Conservation (phyloP, 108 stramenopile species). For the Fragilaria crotonensis region DNA sequence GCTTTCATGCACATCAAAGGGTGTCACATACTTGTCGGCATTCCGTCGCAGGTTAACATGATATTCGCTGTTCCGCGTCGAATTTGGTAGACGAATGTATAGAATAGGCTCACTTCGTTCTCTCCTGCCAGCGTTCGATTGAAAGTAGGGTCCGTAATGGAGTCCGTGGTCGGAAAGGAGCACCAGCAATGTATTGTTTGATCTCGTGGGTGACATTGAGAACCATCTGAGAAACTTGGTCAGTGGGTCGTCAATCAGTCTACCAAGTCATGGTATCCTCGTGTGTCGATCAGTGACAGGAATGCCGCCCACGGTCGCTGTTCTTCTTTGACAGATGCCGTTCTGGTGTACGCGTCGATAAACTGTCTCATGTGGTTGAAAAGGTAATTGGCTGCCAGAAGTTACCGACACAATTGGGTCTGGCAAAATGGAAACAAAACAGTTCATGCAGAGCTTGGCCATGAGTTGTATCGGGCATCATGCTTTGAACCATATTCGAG, state of each 20-base stretch:
- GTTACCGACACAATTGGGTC: slow-evolving; percentile 46
- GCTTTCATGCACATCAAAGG: slow-evolving; percentile 46
- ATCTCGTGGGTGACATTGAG: neutral
- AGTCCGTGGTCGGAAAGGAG: slow-evolving; percentile 49
- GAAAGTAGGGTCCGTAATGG: slow-evolving; percentile 42
- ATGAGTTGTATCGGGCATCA: slow-evolving; percentile 38
- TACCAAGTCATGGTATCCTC: slow-evolving; percentile 33
- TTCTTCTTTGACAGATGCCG: no score
- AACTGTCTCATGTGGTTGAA: slow-evolving; percentile 27
- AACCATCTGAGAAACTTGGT: slow-evolving; percentile 13
- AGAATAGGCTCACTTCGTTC: slow-evolving; percentile 36
- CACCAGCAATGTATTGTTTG: slow-evolving; percentile 27
- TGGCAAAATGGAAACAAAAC: slow-evolving; percentile 39
- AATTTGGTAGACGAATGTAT: slow-evolving; percentile 21
- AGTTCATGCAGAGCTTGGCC: slow-evolving; percentile 27
- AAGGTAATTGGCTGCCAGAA: slow-evolving; percentile 27
- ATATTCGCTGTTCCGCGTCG: no score
- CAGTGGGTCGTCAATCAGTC: slow-evolving; percentile 23
- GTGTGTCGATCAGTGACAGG: slow-evolving; percentile 41
- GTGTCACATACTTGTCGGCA: slow-evolving; percentile 23
- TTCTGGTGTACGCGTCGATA: slow-evolving; percentile 22
- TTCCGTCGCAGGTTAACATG: slow-evolving; percentile 8
- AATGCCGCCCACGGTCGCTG: slow-evolving; percentile 40
- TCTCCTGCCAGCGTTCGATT: slow-evolving; percentile 15
- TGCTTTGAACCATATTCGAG: slow-evolving; percentile 44